Conservation (phyloP, 306 rosid genomes). For the Lathyrus sativus region DNA sequence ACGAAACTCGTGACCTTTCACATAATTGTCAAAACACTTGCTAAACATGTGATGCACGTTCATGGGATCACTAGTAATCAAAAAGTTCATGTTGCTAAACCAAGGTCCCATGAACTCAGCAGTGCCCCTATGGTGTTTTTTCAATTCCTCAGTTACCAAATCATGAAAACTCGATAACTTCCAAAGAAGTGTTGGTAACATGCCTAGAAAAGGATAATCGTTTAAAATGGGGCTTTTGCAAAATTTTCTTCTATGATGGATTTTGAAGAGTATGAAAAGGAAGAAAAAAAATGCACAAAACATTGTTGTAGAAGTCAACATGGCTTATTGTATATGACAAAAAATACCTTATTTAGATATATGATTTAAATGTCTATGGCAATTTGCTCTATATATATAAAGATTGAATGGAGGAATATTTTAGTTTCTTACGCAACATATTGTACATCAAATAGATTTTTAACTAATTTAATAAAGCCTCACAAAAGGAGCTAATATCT, state of each 20-base stretch:
- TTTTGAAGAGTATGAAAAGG: neutral
- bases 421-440: neutral
- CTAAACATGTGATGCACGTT: conserved; percentile 39
- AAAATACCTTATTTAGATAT: neutral
- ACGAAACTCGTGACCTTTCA: conserved; percentile 36
- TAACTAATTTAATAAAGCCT: no score
- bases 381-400: neutral
- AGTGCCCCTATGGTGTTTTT: conserved; percentile 17
- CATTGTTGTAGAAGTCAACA: neutral
- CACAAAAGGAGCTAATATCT: no score
- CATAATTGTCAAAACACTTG: conserved; percentile 40
- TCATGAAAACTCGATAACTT: conserved; percentile 31
- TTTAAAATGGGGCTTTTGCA: conserved; percentile 1
- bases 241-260: neutral
- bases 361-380: neutral
- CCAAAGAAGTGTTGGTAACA: conserved; percentile 28
- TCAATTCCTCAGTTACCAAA: neutral
- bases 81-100: neutral
- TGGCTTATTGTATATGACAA: neutral
- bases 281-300: neutral
- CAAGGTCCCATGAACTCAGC: conserved; percentile 34
- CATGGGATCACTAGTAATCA: conserved; percentile 41
- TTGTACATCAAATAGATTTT: neutral
- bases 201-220: conserved; percentile 49
- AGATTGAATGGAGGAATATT: neutral